A percentile compares a stretch with the other conserved stretches of the same genome.
These are phyloP conservation scores for Didymella sp. DNA, from an alignment of 2,329 filamentous ascomycete genomes.

Conservation along the genomic window DNA sequence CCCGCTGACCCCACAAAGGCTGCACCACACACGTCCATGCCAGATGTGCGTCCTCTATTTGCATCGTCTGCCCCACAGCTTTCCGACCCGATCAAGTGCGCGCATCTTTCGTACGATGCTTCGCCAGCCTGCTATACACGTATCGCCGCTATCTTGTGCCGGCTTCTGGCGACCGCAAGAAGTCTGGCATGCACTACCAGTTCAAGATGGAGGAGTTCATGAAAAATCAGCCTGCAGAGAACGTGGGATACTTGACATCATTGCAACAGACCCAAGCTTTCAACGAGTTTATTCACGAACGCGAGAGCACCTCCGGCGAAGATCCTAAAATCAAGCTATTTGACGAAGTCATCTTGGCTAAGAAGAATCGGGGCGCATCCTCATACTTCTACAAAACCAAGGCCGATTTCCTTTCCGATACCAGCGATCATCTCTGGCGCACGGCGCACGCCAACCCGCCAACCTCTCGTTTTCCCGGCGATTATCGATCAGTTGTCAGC, in stretches of 20 bases:
- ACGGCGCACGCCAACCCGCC: conserved; percentile 66
- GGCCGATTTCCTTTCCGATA: conserved; percentile 71
- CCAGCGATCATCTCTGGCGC: conserved; percentile 80
- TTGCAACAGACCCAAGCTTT: conserved; percentile 73
- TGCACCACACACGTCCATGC: conserved; percentile 65
- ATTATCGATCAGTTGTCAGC: conserved; percentile 60
- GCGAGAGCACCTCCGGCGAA: conserved; percentile 69
- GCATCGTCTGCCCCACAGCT: conserved; percentile 69
- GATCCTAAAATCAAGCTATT: conserved; percentile 76
- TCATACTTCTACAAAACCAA: conserved; percentile 68
- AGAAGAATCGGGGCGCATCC: conserved; percentile 71
- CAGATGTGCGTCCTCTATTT: conserved; percentile 66
- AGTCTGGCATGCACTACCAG: conserved; percentile 66
- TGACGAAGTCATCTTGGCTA: conserved; percentile 83
- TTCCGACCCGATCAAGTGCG: conserved; percentile 72
- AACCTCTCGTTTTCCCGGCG: conserved; percentile 60
- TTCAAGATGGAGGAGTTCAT: conserved; percentile 73
- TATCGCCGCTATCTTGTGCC: conserved; percentile 69
- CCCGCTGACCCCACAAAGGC: conserved; percentile 49
- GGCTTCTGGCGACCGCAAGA: conserved; percentile 66
- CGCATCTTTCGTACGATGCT: conserved; percentile 72
- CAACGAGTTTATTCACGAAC: conserved; percentile 85
- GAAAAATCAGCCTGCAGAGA: conserved; percentile 68
- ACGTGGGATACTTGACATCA: conserved; percentile 68
- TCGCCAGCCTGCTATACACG: conserved; percentile 72